Evolutionary conservation across 208 protist species (phyloP).

Genomic region (Crithidia thermophila): DNA sequence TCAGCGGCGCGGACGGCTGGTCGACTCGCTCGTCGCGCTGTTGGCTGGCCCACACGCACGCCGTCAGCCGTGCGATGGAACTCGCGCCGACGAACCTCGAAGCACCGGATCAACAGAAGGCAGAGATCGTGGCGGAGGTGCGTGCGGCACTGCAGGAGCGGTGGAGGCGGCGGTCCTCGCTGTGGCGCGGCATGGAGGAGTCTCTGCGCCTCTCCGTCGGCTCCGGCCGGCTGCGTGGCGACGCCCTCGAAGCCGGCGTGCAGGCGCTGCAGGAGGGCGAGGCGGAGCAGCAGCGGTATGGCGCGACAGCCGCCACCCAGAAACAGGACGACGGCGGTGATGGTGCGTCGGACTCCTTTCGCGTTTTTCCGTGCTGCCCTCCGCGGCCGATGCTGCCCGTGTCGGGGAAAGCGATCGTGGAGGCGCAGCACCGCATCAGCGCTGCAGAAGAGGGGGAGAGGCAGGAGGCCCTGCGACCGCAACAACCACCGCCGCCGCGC

Average conservation of each 20-base stretch:
- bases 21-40: conserved; percentile 15
- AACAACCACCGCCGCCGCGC: conserved; percentile 13
- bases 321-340: not conserved
- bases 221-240: conserved; percentile 45
- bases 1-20: conserved; percentile 11
- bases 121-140: conserved; percentile 8
- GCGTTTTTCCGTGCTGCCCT: conserved; percentile 26
- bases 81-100: too few relatives aligned
- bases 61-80: conserved; percentile 21
- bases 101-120: too few relatives aligned
- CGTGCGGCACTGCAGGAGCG: conserved; percentile 18
- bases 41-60: conserved; percentile 33
- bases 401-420: conserved; percentile 44
- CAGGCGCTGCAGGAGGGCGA: conserved; percentile 35
- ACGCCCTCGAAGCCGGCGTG: conserved; percentile 50
- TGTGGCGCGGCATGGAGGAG: conserved; percentile 42
- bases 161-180: conserved; percentile 22
- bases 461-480: not conserved
- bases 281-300: conserved; percentile 28
- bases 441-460: not conserved
- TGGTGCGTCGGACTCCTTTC: not conserved
- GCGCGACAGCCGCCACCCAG: not conserved
- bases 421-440: conserved; percentile 42
- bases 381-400: conserved; percentile 53
- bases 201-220: conserved; percentile 38